phyloP scores from a whole-genome alignment of 2,329 filamentous ascomycete species.

The Ophiostoma novo-ulmi region DNA sequence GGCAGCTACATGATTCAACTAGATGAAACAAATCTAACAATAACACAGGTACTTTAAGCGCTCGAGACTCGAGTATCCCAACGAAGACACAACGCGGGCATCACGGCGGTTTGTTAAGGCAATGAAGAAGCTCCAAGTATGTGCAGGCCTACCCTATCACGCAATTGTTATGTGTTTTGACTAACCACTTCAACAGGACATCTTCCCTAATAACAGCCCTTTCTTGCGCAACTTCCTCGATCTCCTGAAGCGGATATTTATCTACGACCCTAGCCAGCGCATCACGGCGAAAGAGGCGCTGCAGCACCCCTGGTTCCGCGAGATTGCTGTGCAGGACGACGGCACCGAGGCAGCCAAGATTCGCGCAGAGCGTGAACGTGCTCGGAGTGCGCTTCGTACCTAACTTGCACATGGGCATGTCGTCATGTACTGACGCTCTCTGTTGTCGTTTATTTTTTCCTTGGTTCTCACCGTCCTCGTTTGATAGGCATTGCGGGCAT shows the following conservation, averaged over 20 bases:
- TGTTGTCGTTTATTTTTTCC: neutral
- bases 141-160: neutral
- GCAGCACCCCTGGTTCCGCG: constrained; percentile 64
- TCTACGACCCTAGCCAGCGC: constrained; percentile 60
- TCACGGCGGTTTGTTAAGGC: constrained; percentile 63
- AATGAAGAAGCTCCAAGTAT: constrained; percentile 63
- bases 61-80: constrained; percentile 60
- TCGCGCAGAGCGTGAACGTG: constrained; percentile 41
- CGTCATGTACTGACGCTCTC: neutral
- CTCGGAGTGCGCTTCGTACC: neutral
- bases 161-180: no score
- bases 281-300: constrained; percentile 63
- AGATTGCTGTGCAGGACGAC: constrained; percentile 58
- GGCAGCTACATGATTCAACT: no score
- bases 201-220: constrained; percentile 54
- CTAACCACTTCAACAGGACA: constrained; percentile 48
- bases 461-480: neutral
- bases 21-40: neutral
- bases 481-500: constrained; percentile 6
- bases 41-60: constrained; percentile 59
- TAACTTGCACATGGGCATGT: neutral
- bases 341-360: constrained; percentile 65
- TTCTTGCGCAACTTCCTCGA: constrained; percentile 61
- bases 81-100: constrained; percentile 57
- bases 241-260: constrained; percentile 60